A percentile compares a stretch with the other conserved stretches of the same genome.
These are phyloP conservation scores for Chenopodium formosanum DNA, from an alignment of 148 eudicot genomes.

Conservation along the genomic window DNA sequence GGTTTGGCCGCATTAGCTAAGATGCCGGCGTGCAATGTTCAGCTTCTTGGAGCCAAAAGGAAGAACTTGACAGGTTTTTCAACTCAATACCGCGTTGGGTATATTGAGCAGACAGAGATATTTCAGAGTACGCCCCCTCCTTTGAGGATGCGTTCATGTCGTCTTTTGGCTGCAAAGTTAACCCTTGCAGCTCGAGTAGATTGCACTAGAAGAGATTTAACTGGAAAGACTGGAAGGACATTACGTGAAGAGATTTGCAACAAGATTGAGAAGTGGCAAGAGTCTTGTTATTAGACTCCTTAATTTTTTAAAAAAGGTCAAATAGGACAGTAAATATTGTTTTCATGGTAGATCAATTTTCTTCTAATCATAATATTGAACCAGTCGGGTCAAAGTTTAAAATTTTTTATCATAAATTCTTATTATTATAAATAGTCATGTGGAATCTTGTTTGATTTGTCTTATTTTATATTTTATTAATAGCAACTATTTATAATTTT, in stretches of 20 bases:
- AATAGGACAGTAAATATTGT: too few species aligned
- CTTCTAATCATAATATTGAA: too few species aligned
- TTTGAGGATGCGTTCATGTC: constrained; percentile 80
- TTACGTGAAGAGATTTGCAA: constrained; percentile 77
- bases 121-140: constrained; percentile 88
- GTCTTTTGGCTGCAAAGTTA: constrained; percentile 81
- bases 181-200: constrained; percentile 94
- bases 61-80: constrained; percentile 94
- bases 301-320: too few species aligned
- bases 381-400: too few species aligned
- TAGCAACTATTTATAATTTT: too few species aligned
- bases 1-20: constrained; percentile 77
- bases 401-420: too few species aligned
- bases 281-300: constrained; percentile 31
- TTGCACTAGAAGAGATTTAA: constrained; percentile 78
- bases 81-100: constrained; percentile 85
- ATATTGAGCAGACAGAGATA: constrained; percentile 83
- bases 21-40: constrained; percentile 99
- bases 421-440: too few species aligned
- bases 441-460: too few species aligned
- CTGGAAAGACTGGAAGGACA: constrained; percentile 72
- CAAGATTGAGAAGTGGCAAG: constrained; percentile 99
- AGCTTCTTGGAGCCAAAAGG: constrained; percentile 85
- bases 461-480: too few species aligned
- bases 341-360: too few species aligned